These are phyloP conservation scores for Trametes pubescens DNA, from an alignment of 1,284 basidiomycete species.

Conservation along the genomic window DNA sequence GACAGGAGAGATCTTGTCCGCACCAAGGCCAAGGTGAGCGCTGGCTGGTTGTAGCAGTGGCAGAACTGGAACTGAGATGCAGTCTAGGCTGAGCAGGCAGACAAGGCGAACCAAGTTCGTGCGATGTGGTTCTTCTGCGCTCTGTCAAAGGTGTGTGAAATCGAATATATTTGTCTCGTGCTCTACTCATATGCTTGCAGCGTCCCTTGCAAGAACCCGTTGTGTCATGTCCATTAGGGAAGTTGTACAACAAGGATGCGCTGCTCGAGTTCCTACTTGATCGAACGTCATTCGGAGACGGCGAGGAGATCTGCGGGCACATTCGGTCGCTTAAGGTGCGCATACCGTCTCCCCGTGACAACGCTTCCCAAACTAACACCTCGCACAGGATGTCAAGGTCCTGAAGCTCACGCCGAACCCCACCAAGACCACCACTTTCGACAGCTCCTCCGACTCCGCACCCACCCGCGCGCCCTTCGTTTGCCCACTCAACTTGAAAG, in stretches of 20 bases:
- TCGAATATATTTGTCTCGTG: neutral
- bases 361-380: constrained; percentile 5
- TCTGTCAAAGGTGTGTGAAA: constrained; percentile 80
- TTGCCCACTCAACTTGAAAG: constrained; percentile 89
- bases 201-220: constrained; percentile 85
- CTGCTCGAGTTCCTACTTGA: constrained; percentile 89
- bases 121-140: constrained; percentile 94
- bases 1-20: constrained; percentile 83
- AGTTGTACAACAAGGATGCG: constrained; percentile 94
- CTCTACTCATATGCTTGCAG: constrained; percentile 48
- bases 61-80: neutral
- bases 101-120: constrained; percentile 85
- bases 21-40: constrained; percentile 72
- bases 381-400: constrained; percentile 80
- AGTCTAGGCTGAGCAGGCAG: constrained; percentile 75
- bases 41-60: neutral
- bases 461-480: constrained; percentile 74
- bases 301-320: constrained; percentile 87
- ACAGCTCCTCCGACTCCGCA: constrained; percentile 48
- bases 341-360: neutral
- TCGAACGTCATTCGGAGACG: constrained; percentile 80
- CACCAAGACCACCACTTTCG: constrained; percentile 45
- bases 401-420: constrained; percentile 83
- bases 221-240: constrained; percentile 89
- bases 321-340: constrained; percentile 87